Conservation (phyloP, 345 rosid species). For the Cardamine resedifolia region DNA sequence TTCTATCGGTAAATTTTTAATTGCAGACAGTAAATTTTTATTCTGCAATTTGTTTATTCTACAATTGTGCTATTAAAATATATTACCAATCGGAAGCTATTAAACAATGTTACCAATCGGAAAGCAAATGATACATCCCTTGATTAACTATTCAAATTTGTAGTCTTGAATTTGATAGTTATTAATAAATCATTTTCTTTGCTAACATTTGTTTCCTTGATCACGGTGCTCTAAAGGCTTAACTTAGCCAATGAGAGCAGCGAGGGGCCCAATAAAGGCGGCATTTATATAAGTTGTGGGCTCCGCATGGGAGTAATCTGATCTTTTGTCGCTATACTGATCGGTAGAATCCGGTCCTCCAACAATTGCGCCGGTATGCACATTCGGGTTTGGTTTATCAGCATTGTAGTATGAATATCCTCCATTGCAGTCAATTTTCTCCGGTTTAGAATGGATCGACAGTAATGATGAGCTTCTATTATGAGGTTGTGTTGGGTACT, state of each 20-base stretch:
- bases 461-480: constrained; percentile 82
- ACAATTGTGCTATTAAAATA: too few relatives aligned
- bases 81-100: too few relatives aligned
- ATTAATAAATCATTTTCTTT: background rate
- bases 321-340: constrained; percentile 48
- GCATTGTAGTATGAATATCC: constrained; percentile 48
- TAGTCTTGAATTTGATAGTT: too few relatives aligned
- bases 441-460: constrained; percentile 41
- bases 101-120: too few relatives aligned
- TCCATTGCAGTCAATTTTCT: constrained; percentile 55
- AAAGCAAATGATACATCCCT: background rate
- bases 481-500: constrained; percentile 64
- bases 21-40: too few relatives aligned
- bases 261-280: constrained; percentile 57
- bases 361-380: constrained; percentile 70
- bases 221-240: background rate
- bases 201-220: constrained; percentile 1
- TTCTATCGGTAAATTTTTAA: too few relatives aligned
- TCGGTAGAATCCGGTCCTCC: constrained; percentile 77
- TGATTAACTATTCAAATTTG: background rate
- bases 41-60: too few relatives aligned
- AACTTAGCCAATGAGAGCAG: constrained; percentile 51
- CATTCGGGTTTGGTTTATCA: constrained; percentile 55
- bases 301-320: constrained; percentile 65
- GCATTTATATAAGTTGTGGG: constrained; percentile 71